phyloP scores from a whole-genome alignment of 805 yeast species.

The Saccharomyces eubayanus region DNA sequence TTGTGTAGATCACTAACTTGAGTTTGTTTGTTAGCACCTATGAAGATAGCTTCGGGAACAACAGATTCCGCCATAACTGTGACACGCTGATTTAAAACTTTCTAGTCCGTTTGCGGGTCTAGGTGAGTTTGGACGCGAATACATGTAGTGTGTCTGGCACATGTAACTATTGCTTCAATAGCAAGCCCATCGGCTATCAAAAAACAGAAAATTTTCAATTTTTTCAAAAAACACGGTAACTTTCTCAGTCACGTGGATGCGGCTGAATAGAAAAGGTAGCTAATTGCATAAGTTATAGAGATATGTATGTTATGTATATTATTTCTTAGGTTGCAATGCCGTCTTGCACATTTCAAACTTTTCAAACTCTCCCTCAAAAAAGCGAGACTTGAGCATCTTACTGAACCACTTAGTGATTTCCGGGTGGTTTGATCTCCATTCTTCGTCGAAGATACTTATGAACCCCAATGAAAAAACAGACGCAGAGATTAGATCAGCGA shows the following conservation, averaged over 20 bases:
- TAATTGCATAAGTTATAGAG: background rate
- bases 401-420: conserved; percentile 30
- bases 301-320: background rate
- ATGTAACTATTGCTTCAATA: background rate
- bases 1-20: conserved; percentile 47
- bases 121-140: background rate
- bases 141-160: background rate
- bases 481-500: conserved; percentile 20
- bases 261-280: background rate
- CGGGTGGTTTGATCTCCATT: conserved; percentile 57
- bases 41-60: conserved; percentile 48
- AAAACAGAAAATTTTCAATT: background rate
- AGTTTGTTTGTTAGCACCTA: conserved; percentile 65
- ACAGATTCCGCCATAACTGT: conserved; percentile 7
- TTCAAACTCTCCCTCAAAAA: background rate
- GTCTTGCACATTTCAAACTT: background rate
- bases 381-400: conserved; percentile 3
- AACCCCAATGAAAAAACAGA: conserved; percentile 27
- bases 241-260: background rate
- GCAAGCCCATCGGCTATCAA: background rate
- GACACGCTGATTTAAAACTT: background rate
- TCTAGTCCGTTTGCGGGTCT: too few species aligned
- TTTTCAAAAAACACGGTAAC: background rate
- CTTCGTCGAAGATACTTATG: conserved; percentile 47
- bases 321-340: background rate